phyloP scores from a whole-genome alignment of 495 filamentous ascomycete genomes.

The Annulohypoxylon moriforme region DNA sequence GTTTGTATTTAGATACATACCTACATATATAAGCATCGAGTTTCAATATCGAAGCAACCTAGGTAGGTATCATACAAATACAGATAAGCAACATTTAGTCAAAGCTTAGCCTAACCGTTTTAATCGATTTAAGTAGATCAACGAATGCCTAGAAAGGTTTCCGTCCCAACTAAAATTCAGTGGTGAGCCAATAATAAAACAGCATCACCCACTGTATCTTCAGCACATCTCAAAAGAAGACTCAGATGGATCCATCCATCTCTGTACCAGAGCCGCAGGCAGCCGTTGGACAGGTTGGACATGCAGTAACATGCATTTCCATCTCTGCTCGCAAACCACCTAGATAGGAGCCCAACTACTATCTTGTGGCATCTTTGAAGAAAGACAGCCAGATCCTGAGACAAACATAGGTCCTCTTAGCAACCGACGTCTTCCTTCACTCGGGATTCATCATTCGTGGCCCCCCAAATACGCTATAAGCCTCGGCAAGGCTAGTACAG shows the following conservation, averaged over 20 bases:
- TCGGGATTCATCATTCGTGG: constrained; percentile 18
- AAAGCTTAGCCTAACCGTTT: background rate
- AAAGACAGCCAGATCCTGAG: background rate
- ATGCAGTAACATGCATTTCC: constrained; percentile 25
- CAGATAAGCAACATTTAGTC: background rate
- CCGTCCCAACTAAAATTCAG: background rate
- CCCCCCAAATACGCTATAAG: constrained; percentile 4
- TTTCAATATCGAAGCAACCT: no score
- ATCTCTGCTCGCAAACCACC: background rate
- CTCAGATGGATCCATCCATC: constrained; percentile 19
- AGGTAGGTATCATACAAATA: background rate
- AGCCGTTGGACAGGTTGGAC: constrained; percentile 36
- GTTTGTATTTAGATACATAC: no score
- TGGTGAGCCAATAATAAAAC: constrained; percentile 20
- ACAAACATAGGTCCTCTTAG: background rate
- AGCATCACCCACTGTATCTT: background rate
- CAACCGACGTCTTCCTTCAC: constrained; percentile 1
- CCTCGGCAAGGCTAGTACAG: constrained; percentile 12
- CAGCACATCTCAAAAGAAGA: constrained; percentile 10
- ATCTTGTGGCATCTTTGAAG: background rate
- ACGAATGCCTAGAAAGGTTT: background rate
- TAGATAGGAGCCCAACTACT: background rate
- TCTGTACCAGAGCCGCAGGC: constrained; percentile 33
- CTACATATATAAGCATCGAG: no score
- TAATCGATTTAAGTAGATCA: background rate